Base-by-base conservation (phyloP, 768 basidiomycete species). In the Pleurotus cornucopiae region DNA sequence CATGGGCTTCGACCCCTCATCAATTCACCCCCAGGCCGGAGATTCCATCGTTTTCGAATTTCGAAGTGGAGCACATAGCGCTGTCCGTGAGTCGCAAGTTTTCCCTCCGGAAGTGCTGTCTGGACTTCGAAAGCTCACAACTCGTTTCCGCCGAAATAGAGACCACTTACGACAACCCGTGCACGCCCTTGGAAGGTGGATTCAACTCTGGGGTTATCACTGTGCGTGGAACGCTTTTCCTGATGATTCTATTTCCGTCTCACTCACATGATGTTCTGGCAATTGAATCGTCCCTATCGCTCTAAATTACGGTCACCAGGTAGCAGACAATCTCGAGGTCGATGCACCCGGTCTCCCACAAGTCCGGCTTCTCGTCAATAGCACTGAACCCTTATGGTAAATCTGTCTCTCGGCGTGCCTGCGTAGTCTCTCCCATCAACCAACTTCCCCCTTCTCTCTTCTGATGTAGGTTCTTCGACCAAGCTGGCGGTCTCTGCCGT, bases 1-100 rank as follows among this genome's bases (percentile, higher is more conserved):
- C 13, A 55, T 70, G 14, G 75, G 75, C 18, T 76, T 76, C 57
- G 73, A 75, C 58, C 73, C 75, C 16, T 73, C 73, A 11, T 70
- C 66, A 1, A 73, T 76, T 39, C 62, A 69, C 43, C 73, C 75
- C 18, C 30, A 30, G 1, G 54, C 58, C 3, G 74, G 75, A 13
- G 75, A 76, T 58, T 61, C 59, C 26, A 72, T 75, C 26, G 62
- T 62, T 1, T 76, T 72, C 55, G 69, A 72, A 57, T 75, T 76
- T 61, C 60, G 69, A 18, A 72, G 73, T 57, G 75, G 75, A 9
- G 62, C 61, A 47, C 73, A 75, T 56, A 73, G 72, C 51, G 72
- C 66, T 49, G 71, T 73, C 57, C 68, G 74, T 76, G 49, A 60
- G 74, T 73, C 21, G 12, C n/a, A 40, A 49, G 49, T 49, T 23